Percentiles rank a stretch among this genome's conserved stretches.
Conservation (phyloP, 352 stramenopile species). For the Pythium aphanidermatum region DNA sequence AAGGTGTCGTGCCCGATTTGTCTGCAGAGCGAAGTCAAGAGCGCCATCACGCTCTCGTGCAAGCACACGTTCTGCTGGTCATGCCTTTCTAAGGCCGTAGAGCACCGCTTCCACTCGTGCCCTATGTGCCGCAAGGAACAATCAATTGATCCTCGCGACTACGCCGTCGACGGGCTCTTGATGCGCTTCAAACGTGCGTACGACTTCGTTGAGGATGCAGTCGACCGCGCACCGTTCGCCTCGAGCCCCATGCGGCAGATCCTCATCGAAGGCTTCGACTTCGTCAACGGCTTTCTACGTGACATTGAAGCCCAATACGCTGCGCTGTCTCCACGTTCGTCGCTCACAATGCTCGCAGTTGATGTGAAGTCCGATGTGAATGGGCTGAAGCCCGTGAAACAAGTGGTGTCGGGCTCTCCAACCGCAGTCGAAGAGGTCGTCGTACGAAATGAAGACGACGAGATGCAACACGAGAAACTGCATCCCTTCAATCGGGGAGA, state of each 20-base stretch:
- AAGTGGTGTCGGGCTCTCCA: neutral
- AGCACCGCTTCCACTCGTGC: conserved; percentile 72
- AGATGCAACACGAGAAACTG: neutral
- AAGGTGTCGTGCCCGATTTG: conserved; percentile 66
- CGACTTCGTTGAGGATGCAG: conserved; percentile 42
- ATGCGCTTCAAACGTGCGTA: conserved; percentile 75
- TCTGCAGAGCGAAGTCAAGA: conserved; percentile 53
- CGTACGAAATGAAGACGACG: conserved; percentile 7
- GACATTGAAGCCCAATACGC: conserved; percentile 60
- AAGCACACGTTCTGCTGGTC: conserved; percentile 79
- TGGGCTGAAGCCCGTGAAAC: neutral
- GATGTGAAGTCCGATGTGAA: neutral
- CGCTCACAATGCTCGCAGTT: too few relatives aligned
- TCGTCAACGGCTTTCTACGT: conserved; percentile 39
- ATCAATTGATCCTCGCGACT: conserved; percentile 73
- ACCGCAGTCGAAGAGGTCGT: too few relatives aligned
- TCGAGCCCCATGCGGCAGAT: conserved; percentile 64
- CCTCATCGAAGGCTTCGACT: conserved; percentile 52
- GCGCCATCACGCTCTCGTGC: conserved; percentile 62
- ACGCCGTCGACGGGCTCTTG: conserved; percentile 69
- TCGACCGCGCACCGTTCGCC: conserved; percentile 45
- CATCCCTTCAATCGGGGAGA: conserved; percentile 42
- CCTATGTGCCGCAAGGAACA: conserved; percentile 64
- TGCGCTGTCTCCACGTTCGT: conserved; percentile 34
- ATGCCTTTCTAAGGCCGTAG: conserved; percentile 61